Base-by-base conservation (phyloP, 2,329 filamentous ascomycete genomes). In the Neofusicoccum umdonicola region DNA sequence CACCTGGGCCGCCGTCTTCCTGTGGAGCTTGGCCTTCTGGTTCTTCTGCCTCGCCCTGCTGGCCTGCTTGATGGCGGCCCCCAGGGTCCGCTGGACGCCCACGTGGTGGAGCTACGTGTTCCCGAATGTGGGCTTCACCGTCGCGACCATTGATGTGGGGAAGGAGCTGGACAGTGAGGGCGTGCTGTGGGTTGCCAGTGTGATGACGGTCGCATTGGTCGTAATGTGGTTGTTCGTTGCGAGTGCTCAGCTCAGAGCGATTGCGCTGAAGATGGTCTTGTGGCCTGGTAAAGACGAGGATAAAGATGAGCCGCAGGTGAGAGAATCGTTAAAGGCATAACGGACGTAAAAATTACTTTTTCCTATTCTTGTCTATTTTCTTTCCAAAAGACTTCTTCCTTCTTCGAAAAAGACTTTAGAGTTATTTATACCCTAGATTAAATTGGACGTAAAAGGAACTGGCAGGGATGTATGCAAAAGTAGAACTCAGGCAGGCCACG, bases 1-100 rank as follows among this genome's bases (percentile, higher is more conserved):
- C 1, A 71, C 86, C 17, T 75, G 78, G 4, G 70, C 77, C 0
- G 82, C 81, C 0, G 79, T 90, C 4, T 85, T 85, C 67, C 77
- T 92, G 9, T 92, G 89, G 89, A 84, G 85, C 0, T 73, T 91
- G n/a, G 80, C 82, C 11, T 76, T 85, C 65, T 86, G 83, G 83
- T 85, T 86, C 74, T 85, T 85, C 70, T 72, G 73, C 66, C 76
- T 81, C 11, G 73, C 77, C 15, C 64, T 79, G 7, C 67, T 79
- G 37, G 73, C 74, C 62, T 60, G 56, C 15, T 72, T 77, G n/a
- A 37, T 37, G 27, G 41, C 6, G 15, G 70, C 72, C 51, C 70
- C 72, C 66, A 70, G 73, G 19, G 69, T 74, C 13, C 88, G 86
- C 83, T 83, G 87, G 85, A 71, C 69, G 80, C 78, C 89, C 1